Evolutionary conservation across 2,329 filamentous ascomycete genomes (phyloP), one percentile per base, ranked within the genome.

Genomic region (Nannizziopsis arthrosporioides): DNA sequence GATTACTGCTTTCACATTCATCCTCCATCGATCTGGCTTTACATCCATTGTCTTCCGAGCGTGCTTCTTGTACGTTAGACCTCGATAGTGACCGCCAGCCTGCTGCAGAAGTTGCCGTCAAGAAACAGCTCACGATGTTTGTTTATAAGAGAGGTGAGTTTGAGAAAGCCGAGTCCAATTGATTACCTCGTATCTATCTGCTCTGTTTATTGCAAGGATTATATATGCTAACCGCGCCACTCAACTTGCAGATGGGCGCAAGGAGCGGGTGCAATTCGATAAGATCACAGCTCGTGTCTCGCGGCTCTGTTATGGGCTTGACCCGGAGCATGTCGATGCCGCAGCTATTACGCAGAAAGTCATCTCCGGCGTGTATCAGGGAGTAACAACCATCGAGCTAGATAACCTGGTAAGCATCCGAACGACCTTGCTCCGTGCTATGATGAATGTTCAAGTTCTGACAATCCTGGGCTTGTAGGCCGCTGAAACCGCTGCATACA

Each of bases 201-300:
- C 43, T 59, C 55, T 56, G 54, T 57, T 57, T 55, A 37, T 31
- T 30, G 19, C 50, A 18, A 30, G 18, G 49, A 38, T 49, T 40
- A 6, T 3, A 40, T 10, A 19, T 19, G 50, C 57, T 63, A 51
- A 62, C 51, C 30, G 22, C 30, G 22, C 41, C 42, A 39, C 50
- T 35, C 38, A 46, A 47, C 51, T 40, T 43, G 34, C 59, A 96
- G 92, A 98, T 78, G 90, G 90, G 73, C 92, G 92, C 76, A 94
- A 96, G 76, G 92, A 98, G 78, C 92, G 92, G 70, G 92, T 98
- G 56, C 92, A 98, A 70, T 98, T 98, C 75, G 92, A 98, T 78
- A 98, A 98, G 76, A 98, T 98, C 79, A 96, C 92, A 63, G 92
- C 92, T 61, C 88, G 92, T 70, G 92, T 98, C 58, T 96, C 92